Percentiles rank a stretch among this genome's conserved stretches.
Conservation (phyloP, 2,329 filamentous ascomycete genomes). For the Cladosporium sp. region DNA sequence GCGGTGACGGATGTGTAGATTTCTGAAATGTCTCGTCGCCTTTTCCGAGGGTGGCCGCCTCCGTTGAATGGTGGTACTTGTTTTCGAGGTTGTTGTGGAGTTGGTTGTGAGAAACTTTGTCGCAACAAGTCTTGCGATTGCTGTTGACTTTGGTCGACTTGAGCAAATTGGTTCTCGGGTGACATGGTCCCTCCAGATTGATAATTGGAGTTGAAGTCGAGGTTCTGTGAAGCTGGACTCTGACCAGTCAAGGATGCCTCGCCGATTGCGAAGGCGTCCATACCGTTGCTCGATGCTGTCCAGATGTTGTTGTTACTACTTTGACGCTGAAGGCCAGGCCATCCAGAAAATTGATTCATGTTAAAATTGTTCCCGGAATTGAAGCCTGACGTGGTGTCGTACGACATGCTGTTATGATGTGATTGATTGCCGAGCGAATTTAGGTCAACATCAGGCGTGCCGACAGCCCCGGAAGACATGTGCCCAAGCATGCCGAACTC, state of each 20-base stretch:
- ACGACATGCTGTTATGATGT: conserved; percentile 26
- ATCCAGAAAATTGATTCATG: conserved; percentile 22
- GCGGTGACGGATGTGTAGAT: conserved; percentile 89
- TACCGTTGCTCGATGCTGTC: conserved; percentile 39
- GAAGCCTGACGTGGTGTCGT: conserved; percentile 25
- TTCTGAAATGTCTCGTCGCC: conserved; percentile 67
- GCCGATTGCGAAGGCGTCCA: conserved; percentile 57
- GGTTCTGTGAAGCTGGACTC: conserved; percentile 53
- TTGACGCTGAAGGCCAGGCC: conserved; percentile 37
- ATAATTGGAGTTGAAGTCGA: conserved; percentile 41
- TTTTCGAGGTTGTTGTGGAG: conserved; percentile 27
- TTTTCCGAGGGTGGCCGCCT: conserved; percentile 38
- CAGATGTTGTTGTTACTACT: conserved; percentile 41
- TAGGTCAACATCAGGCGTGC: conserved; percentile 32
- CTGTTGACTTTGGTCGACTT: conserved; percentile 28
- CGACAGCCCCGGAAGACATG: conserved; percentile 79
- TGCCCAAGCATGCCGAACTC: conserved; percentile 96
- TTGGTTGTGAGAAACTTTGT: conserved; percentile 30
- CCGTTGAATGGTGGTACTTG: conserved; percentile 27
- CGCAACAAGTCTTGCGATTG: conserved; percentile 21
- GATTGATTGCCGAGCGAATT: conserved; percentile 25
- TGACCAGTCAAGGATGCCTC: conserved; percentile 55
- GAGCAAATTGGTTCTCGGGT: conserved; percentile 28
- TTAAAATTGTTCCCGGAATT: conserved; percentile 22
- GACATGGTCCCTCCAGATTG: conserved; percentile 23